Conservation (phyloP, 352 stramenopile genomes). For the Phytopythium cucurbitacearum region DNA sequence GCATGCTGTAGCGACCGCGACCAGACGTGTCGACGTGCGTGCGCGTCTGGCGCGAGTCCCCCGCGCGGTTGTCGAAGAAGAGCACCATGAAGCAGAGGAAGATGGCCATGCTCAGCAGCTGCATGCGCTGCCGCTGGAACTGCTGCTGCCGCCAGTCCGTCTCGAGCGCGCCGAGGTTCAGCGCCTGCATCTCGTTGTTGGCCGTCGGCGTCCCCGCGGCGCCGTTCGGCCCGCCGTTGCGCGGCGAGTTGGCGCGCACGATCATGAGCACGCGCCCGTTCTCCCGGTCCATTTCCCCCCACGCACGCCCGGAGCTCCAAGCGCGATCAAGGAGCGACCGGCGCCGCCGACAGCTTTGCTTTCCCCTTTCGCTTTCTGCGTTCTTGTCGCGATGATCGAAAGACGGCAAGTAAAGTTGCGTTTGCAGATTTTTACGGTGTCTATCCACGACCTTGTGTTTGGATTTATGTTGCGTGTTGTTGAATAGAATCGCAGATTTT, state of each 20-base stretch:
- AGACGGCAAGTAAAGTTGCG: no score
- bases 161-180: slow-evolving; percentile 68
- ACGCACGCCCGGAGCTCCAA: no score
- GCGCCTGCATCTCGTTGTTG: slow-evolving; percentile 19
- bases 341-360: no score
- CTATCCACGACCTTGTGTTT: no score
- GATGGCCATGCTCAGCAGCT: slow-evolving; percentile 84
- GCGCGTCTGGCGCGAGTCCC: slow-evolving; percentile 29
- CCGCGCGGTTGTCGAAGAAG: slow-evolving; percentile 78
- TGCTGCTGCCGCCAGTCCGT: slow-evolving; percentile 80
- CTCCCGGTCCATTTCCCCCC: slow-evolving; percentile 22
- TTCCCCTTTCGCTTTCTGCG: no score
- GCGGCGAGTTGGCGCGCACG: slow-evolving; percentile 61
- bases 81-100: slow-evolving; percentile 86
- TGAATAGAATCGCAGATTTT: no score
- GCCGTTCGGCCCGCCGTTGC: slow-evolving; percentile 10
- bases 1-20: slow-evolving; percentile 34
- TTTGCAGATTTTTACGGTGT: no score
- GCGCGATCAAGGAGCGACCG: no score
- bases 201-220: neutral
- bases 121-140: slow-evolving; percentile 85
- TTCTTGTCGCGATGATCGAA: no score
- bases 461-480: no score
- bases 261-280: slow-evolving; percentile 76
- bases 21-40: slow-evolving; percentile 12